These are phyloP conservation scores for Nitzschia sp. DNA, from an alignment of 108 stramenopile species.

Conservation along the genomic window DNA sequence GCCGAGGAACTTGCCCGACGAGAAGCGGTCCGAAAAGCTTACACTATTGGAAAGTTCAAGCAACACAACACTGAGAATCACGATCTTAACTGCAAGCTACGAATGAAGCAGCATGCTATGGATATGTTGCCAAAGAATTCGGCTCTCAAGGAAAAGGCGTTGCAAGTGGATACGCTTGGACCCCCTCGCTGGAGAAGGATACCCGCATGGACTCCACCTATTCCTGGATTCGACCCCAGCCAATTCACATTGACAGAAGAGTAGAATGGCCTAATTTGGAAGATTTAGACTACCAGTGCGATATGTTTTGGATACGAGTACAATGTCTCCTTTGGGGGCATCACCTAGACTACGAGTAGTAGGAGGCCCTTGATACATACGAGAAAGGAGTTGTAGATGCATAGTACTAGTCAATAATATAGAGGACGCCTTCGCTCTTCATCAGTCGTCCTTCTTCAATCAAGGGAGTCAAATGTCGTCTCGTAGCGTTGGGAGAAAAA, in stretches of 20 bases:
- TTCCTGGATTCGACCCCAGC: conserved; percentile 66
- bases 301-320: too few relatives aligned
- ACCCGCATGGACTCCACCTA: conserved; percentile 72
- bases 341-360: too few relatives aligned
- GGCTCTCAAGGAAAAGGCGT: conserved; percentile 53
- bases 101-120: conserved; percentile 72
- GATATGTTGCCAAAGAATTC: conserved; percentile 70
- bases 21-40: conserved; percentile 61
- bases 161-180: conserved; percentile 42
- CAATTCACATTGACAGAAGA: conserved; percentile 47
- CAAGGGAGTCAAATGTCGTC: conserved; percentile 10
- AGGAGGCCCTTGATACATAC: too few relatives aligned
- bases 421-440: conserved; percentile 38
- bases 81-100: conserved; percentile 74
- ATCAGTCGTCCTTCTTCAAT: conserved; percentile 35
- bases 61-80: conserved; percentile 75
- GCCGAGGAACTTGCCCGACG: conserved; percentile 68
- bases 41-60: conserved; percentile 73
- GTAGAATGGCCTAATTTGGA: conserved; percentile 7
- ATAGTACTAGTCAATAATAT: conserved; percentile 10
- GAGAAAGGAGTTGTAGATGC: too few relatives aligned
- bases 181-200: conserved; percentile 63
- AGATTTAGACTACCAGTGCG: background rate
- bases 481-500: conserved; percentile 18
- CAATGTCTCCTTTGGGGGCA: too few relatives aligned